These are phyloP conservation scores for Diospyros lotus DNA, from an alignment of 148 eudicot species.

Conservation along the genomic window DNA sequence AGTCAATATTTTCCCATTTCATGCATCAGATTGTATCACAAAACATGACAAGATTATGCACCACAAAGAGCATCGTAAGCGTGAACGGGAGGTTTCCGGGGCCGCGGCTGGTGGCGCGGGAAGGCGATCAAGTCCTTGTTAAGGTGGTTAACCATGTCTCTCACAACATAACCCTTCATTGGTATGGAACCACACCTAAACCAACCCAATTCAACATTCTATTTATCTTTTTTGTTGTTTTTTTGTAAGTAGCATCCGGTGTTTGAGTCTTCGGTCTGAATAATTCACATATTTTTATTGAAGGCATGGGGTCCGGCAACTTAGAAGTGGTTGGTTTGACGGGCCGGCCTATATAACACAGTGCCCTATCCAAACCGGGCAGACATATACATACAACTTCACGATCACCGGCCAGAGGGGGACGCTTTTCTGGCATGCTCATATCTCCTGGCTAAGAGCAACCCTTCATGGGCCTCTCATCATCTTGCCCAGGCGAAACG, in stretches of 20 bases:
- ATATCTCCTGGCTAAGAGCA: constrained; percentile 13
- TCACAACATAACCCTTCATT: constrained; percentile 9
- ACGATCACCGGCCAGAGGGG: constrained; percentile 12
- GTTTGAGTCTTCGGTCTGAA: too few species aligned
- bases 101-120: constrained; percentile 9
- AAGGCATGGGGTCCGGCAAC: constrained; percentile 16
- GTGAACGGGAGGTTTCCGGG: constrained; percentile 13
- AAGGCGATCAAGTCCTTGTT: constrained; percentile 14
- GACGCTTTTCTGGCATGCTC: constrained; percentile 13
- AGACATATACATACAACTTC: constrained; percentile 16
- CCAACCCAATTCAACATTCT: too few species aligned
- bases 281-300: too few species aligned
- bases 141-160: constrained; percentile 19
- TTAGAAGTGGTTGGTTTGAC: constrained; percentile 9
- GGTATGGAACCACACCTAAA: not conserved
- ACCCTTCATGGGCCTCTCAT: constrained; percentile 11
- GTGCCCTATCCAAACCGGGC: constrained; percentile 14
- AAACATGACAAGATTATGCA: constrained; percentile 14
- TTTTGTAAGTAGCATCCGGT: too few species aligned
- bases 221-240: too few species aligned
- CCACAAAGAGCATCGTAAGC: constrained; percentile 8
- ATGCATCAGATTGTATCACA: not conserved
- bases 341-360: constrained; percentile 16
- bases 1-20: not conserved
- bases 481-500: constrained; percentile 10